Percentiles rank a stretch among this genome's conserved stretches.
Evolutionary conservation across 768 basidiomycete genomes (phyloP).

Genomic region (Russula griseocarnosa): DNA sequence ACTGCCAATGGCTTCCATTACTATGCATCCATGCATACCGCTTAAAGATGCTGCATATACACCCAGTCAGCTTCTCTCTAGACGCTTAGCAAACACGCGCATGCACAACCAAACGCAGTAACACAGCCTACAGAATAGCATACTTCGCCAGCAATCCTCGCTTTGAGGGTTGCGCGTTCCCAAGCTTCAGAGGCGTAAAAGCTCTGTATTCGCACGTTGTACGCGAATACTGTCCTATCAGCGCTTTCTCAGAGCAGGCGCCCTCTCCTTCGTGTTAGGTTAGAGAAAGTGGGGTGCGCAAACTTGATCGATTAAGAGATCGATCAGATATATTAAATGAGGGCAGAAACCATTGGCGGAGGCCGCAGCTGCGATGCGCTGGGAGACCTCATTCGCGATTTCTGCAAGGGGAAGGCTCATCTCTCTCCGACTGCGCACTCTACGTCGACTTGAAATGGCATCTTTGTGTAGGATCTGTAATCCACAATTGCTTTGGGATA

Average conservation of each 20-base stretch:
- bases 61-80: neutral
- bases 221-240: too few relatives aligned
- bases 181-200: neutral
- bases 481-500: neutral
- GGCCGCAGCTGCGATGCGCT: neutral
- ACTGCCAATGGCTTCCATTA: neutral
- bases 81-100: neutral
- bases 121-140: neutral
- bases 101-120: neutral
- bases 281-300: neutral
- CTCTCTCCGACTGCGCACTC: neutral
- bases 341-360: neutral
- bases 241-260: too few relatives aligned
- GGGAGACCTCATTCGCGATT: neutral
- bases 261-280: neutral
- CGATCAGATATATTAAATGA: neutral
- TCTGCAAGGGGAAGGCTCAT: neutral
- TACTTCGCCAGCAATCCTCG: neutral
- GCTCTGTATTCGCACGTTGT: neutral
- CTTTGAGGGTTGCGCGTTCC: neutral
- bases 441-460: neutral
- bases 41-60: neutral
- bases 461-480: neutral
- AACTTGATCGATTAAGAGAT: neutral
- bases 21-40: neutral